Evolutionary conservation across 2,329 filamentous ascomycete species (phyloP).

Genomic region (Ambrosiella cleistominuta): DNA sequence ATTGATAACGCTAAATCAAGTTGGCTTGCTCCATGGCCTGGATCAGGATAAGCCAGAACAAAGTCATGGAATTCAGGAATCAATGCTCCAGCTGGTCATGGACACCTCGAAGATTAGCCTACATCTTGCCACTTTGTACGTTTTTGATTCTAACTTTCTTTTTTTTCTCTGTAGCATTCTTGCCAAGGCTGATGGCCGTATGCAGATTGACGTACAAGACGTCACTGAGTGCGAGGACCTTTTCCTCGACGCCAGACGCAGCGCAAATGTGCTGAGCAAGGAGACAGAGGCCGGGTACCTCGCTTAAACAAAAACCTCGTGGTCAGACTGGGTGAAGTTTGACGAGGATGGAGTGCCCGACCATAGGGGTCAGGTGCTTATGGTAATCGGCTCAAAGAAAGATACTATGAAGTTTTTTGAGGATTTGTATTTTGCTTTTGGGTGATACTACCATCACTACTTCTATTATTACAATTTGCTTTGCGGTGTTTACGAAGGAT

Average conservation of each 20-base stretch:
- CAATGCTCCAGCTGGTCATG: too few relatives aligned
- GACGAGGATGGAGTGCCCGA: not conserved
- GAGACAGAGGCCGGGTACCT: conserved; percentile 49
- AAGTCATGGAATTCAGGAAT: too few relatives aligned
- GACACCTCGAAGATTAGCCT: too few relatives aligned
- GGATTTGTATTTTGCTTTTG: not conserved
- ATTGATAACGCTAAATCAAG: too few relatives aligned
- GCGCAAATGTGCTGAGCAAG: conserved; percentile 48
- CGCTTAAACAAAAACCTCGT: conserved; percentile 22
- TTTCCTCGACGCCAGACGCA: conserved; percentile 67
- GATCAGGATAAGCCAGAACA: too few relatives aligned
- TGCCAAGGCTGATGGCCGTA: conserved; percentile 64
- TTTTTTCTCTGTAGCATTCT: conserved; percentile 44
- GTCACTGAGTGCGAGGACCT: conserved; percentile 68
- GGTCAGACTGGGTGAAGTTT: not conserved
- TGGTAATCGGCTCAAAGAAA: not conserved
- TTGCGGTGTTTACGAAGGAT: not conserved
- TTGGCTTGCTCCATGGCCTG: too few relatives aligned
- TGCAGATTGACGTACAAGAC: conserved; percentile 60
- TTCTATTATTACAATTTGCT: not conserved
- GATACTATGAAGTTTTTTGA: not conserved
- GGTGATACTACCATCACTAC: not conserved
- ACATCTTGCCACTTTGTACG: too few relatives aligned
- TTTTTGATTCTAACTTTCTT: not conserved
- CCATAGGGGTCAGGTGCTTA: not conserved